These are phyloP conservation scores for Dactylellina sp. DNA, from an alignment of 2,329 filamentous ascomycete genomes.

Conservation along the genomic window DNA sequence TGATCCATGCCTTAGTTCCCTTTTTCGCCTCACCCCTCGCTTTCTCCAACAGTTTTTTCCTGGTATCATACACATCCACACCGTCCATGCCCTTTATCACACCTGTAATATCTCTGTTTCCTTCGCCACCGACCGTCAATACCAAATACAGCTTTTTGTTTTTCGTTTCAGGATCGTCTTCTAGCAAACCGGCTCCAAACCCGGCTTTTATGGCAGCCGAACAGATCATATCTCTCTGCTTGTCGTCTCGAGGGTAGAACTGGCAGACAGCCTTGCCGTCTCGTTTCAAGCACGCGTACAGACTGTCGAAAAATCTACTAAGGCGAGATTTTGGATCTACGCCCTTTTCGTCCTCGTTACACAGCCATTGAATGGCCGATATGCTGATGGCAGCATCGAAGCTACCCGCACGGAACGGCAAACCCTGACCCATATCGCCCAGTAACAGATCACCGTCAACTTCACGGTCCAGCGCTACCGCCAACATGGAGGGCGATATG, in stretches of 20 bases:
- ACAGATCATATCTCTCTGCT: constrained; percentile 91
- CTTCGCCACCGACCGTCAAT: constrained; percentile 78
- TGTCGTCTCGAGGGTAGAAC: constrained; percentile 97
- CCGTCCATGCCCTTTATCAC: constrained; percentile 89
- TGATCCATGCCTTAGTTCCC: constrained; percentile 84
- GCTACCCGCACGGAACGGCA: constrained; percentile 89
- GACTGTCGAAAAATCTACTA: constrained; percentile 87
- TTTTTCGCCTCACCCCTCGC: constrained; percentile 74
- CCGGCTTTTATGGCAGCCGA: constrained; percentile 90
- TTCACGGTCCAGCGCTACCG: constrained; percentile 88
- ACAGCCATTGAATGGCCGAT: constrained; percentile 97
- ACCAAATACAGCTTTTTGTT: constrained; percentile 97
- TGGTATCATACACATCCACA: constrained; percentile 81
- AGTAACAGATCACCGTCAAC: constrained; percentile 94
- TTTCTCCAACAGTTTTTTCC: constrained; percentile 68
- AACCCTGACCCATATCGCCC: constrained; percentile 92
- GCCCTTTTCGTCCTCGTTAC: constrained; percentile 90
- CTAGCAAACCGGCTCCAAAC: constrained; percentile 92
- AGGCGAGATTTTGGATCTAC: constrained; percentile 80
- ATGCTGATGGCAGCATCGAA: constrained; percentile 98
- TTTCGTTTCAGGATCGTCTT: constrained; percentile 96
- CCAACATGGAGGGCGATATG: constrained; percentile 94
- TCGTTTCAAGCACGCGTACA: constrained; percentile 84
- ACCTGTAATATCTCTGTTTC: constrained; percentile 81
- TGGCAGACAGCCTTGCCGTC: constrained; percentile 94